A percentile compares a stretch with the other conserved stretches of the same genome.
Evolutionary conservation across 2,329 filamentous ascomycete species (phyloP).

Genomic region (Claviceps monticola): DNA sequence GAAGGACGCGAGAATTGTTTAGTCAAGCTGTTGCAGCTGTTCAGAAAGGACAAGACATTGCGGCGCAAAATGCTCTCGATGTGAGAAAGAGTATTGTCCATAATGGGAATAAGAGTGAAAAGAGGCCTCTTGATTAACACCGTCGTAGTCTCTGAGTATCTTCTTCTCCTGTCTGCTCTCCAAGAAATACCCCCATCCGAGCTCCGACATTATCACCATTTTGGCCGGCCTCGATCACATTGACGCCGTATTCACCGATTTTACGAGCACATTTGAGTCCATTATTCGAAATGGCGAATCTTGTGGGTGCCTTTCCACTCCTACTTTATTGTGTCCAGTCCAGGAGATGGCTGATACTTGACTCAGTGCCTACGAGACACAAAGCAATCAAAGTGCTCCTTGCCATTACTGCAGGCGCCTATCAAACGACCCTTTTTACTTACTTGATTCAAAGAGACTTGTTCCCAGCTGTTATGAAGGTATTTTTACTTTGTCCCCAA

Average conservation of each 20-base stretch:
- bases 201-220: constrained; percentile 84
- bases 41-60: constrained; percentile 43
- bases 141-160: constrained; percentile 64
- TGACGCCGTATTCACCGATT: constrained; percentile 75
- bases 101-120: background rate
- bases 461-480: constrained; percentile 91
- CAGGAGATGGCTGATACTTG: background rate
- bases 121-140: constrained; percentile 7
- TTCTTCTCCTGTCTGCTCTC: constrained; percentile 71
- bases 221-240: constrained; percentile 81
- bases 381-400: constrained; percentile 73
- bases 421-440: constrained; percentile 84
- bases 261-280: constrained; percentile 69
- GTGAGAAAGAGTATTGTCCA: constrained; percentile 35
- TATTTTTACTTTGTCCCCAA: constrained; percentile 24
- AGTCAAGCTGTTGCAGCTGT: constrained; percentile 55
- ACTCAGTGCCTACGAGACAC: constrained; percentile 54
- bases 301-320: constrained; percentile 36
- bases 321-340: background rate
- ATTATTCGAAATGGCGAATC: constrained; percentile 64
- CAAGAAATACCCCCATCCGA: constrained; percentile 90
- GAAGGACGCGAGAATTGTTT: constrained; percentile 70
- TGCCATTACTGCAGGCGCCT: constrained; percentile 80
- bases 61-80: constrained; percentile 71
- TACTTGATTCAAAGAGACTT: constrained; percentile 92